phyloP scores from a whole-genome alignment of 2,329 filamentous ascomycete species.

The Bipolaris gigantea region DNA sequence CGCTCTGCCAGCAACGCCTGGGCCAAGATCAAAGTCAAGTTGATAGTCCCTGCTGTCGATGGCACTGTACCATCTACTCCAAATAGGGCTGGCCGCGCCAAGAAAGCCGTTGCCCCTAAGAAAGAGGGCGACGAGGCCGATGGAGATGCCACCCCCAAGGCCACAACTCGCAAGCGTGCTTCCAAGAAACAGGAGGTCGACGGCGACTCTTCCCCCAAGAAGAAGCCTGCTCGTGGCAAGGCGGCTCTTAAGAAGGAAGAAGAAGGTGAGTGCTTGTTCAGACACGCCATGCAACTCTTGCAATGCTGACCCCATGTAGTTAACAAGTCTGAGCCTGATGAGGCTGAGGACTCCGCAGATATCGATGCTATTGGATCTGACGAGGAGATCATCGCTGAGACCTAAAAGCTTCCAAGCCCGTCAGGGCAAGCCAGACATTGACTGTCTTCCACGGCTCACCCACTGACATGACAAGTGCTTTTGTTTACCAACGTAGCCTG shows the following conservation, averaged over 20 bases:
- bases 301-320: constrained; percentile 12
- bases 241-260: constrained; percentile 24
- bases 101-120: constrained; percentile 17
- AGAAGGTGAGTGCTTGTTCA: constrained; percentile 16
- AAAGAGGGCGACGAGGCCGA: constrained; percentile 19
- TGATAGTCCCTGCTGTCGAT: constrained; percentile 17
- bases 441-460: not conserved
- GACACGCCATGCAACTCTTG: not conserved
- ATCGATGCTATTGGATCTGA: constrained; percentile 6
- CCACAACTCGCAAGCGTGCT: constrained; percentile 37
- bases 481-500: not conserved
- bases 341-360: constrained; percentile 4
- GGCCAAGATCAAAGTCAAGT: constrained; percentile 41
- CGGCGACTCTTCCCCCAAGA: constrained; percentile 38
- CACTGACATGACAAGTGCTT: not conserved
- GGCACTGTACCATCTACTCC: constrained; percentile 18
- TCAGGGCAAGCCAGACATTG: not conserved
- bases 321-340: constrained; percentile 14
- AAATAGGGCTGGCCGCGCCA: constrained; percentile 26
- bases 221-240: constrained; percentile 33
- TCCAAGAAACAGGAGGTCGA: constrained; percentile 39
- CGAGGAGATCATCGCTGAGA: constrained; percentile 15
- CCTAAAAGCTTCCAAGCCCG: constrained; percentile 8
- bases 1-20: constrained; percentile 45
- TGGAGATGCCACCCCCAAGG: constrained; percentile 26